Base-by-base conservation (phyloP, 169 alveolate genomes). In the Cyclospora cayetanensis region DNA sequence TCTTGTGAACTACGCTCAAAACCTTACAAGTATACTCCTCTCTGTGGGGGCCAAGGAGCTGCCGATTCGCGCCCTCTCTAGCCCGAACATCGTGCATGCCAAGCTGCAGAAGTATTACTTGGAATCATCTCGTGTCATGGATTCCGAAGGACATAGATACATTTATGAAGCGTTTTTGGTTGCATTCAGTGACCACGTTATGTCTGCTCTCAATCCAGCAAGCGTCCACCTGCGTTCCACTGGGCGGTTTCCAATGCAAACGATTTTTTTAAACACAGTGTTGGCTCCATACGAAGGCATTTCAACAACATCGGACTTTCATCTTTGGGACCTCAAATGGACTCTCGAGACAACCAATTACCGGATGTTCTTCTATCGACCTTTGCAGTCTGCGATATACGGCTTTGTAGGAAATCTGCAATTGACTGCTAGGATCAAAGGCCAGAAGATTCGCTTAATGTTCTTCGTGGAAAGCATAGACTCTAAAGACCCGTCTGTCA, bases 401-500 rank as follows among this genome's bases (percentile, higher is more conserved):
- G 83, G 55, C 46, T 72, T 72, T 0, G 0, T 37, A 1, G 83
- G 83, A 15, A 0, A 18, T 4, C 53, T 72, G 0, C 34, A 37
- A 34, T 34, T 72, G 27, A 39, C 35, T 3, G 34, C 34, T 1
- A 4, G 4, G 29, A 37, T 72, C 22, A 4, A 29, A 4, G 83
- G 60, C 0, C 34, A 39, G 12, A 72, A 72, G 31, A 18, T 72
- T 5, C 25, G 29, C 1, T 3, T 72, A 12, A 34, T 53, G 3
- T 72, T 72, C n/a, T 72, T 72, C 12, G 83, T 72, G 34, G 83
- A 72, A 39, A 11, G 83, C 37, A 72, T 72, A 34, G 39, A n/a
- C 2, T 7, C 12, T 0, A 53, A 72, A 4, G 34, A 72, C 31
- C 25, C 46, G 1, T 22, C 11, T 7, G 83, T 34, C 9, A 72